Evolutionary conservation across 441 rosid genomes (phyloP).

Genomic region (Bocquillonia castaneifolia): DNA sequence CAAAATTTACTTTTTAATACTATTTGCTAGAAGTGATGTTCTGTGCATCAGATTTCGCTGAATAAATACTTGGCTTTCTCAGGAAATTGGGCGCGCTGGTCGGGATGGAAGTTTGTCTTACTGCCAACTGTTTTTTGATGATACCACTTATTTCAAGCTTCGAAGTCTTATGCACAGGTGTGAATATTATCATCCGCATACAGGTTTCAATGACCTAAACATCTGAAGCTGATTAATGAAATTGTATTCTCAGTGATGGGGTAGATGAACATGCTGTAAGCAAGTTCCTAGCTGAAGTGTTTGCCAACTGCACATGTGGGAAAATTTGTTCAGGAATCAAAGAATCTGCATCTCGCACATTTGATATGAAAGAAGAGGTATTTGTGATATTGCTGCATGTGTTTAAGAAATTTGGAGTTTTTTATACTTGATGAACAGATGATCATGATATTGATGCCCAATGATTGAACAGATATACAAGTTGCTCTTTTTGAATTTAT

Average conservation of each 20-base stretch:
- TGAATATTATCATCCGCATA: background rate
- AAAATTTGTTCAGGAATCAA: slow-evolving; percentile 55
- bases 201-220: slow-evolving; percentile 17
- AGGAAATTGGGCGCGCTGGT: slow-evolving; percentile 98
- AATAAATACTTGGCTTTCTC: slow-evolving; percentile 18
- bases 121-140: slow-evolving; percentile 85
- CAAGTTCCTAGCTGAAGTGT: slow-evolving; percentile 73
- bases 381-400: slow-evolving; percentile 17
- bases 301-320: slow-evolving; percentile 41
- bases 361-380: slow-evolving; percentile 96
- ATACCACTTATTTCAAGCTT: slow-evolving; percentile 68
- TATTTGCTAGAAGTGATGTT: slow-evolving; percentile 15
- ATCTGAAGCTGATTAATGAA: slow-evolving; percentile 21
- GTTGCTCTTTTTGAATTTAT: slow-evolving; percentile 5
- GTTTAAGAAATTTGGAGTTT: background rate
- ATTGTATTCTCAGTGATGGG: slow-evolving; percentile 64
- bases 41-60: slow-evolving; percentile 13
- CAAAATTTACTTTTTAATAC: slow-evolving; percentile 22
- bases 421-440: background rate
- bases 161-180: slow-evolving; percentile 90
- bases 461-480: slow-evolving; percentile 1
- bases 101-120: slow-evolving; percentile 82
- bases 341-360: slow-evolving; percentile 71
- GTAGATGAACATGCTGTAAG: slow-evolving; percentile 82
- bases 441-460: slow-evolving; percentile 4